Percentiles rank a stretch among this genome's conserved stretches.
phyloP scores from a whole-genome alignment of 345 rosid genomes.

The Trapa incisa region DNA sequence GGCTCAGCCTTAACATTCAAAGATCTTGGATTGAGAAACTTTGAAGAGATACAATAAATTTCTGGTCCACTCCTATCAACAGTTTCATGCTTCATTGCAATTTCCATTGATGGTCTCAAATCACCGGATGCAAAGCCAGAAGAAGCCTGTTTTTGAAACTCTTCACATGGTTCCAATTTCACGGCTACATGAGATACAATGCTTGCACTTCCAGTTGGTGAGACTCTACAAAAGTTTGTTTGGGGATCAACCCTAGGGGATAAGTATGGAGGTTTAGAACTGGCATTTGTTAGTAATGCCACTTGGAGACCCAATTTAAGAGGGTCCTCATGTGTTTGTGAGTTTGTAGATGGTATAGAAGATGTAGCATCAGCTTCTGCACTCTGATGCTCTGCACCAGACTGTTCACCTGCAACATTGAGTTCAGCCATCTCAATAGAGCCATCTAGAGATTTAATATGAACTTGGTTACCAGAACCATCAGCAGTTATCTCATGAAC shows the following conservation, averaged over 20 bases:
- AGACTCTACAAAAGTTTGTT: conserved; percentile 9
- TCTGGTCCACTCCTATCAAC: conserved; percentile 19
- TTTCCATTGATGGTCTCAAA: conserved; percentile 3
- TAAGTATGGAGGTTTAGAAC: conserved; percentile 18
- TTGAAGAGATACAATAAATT: conserved; percentile 10
- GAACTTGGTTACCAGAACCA: conserved; percentile 11
- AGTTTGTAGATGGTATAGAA: conserved; percentile 14
- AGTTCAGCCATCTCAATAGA: conserved; percentile 10
- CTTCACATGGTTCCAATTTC: conserved; percentile 55
- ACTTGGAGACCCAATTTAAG: conserved; percentile 48
- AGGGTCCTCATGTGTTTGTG: conserved; percentile 19
- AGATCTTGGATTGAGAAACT: conserved; percentile 20
- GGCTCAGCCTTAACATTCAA: conserved; percentile 38
- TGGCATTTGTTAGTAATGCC: conserved; percentile 9
- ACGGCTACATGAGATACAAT: conserved; percentile 21
- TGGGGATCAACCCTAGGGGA: conserved; percentile 18
- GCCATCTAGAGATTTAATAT: conserved; percentile 18
- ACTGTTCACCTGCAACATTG: conserved; percentile 15
- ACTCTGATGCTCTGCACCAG: conserved; percentile 13
- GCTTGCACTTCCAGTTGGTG: conserved; percentile 15
- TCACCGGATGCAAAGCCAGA: conserved; percentile 12
- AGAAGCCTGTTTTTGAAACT: conserved; percentile 17
- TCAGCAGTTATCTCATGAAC: conserved; percentile 10
- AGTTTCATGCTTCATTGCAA: conserved; percentile 32
- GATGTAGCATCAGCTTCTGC: conserved; percentile 13